Evolutionary conservation across 2,329 filamentous ascomycete species (phyloP).

Genomic region (Ceratocystis albifundus): DNA sequence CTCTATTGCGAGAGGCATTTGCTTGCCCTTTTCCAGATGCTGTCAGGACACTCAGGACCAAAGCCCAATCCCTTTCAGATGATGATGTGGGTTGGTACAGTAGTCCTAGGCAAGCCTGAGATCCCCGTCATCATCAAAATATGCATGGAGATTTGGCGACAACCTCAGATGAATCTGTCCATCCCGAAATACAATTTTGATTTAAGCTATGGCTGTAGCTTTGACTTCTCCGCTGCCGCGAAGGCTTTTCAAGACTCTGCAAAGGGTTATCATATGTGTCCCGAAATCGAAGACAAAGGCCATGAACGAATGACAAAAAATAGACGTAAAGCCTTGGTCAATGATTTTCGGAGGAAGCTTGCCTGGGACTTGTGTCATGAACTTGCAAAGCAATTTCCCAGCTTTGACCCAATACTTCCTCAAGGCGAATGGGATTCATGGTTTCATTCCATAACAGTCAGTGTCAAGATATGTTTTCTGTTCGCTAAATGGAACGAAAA

Average conservation of each 20-base stretch:
- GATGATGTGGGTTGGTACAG: not conserved
- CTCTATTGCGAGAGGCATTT: not conserved
- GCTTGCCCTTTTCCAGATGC: not conserved
- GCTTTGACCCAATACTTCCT: not conserved
- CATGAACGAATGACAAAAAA: not conserved
- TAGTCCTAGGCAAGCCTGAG: not conserved
- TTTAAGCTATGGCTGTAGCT: not conserved
- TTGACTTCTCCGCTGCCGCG: too few species aligned
- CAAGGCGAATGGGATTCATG: not conserved
- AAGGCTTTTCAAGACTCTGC: too few species aligned
- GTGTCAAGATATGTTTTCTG: too few species aligned
- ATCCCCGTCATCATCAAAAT: not conserved
- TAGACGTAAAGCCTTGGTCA: not conserved
- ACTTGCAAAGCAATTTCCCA: not conserved
- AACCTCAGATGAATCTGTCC: not conserved
- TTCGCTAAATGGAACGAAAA: too few species aligned
- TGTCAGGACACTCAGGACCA: not conserved
- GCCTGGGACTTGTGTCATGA: not conserved
- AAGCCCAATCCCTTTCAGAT: not conserved
- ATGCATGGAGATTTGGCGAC: slow-evolving; percentile 3
- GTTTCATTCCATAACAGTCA: not conserved
- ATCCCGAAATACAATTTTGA: not conserved
- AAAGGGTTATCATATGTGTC: too few species aligned
- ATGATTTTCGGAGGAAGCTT: not conserved
- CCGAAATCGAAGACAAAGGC: not conserved